Base-by-base conservation (phyloP, 352 stramenopile genomes). In the Phytopythium sindhum region DNA sequence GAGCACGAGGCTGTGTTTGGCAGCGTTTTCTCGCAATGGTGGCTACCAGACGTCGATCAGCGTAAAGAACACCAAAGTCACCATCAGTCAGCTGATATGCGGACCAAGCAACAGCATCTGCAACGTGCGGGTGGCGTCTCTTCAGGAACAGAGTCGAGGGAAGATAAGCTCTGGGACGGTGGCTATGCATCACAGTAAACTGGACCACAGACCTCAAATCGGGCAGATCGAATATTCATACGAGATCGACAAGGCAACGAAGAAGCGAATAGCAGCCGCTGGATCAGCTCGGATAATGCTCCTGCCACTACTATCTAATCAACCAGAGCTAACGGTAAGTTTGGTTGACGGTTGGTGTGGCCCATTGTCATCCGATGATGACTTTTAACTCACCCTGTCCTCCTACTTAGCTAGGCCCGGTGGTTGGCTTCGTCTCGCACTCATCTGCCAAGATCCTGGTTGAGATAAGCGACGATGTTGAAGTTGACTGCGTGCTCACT, bases 391-490 rank as follows among this genome's bases (percentile, higher is more conserved):
- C 33, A 53, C 47, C 5, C 12, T 53, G 12, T 17, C 11, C 7
- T 37, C 5, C 17, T 7, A 8, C 44, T 19, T 31, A 84, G 69
- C 37, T 88, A 19, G 79, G 77, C 23, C 79, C 79, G 23, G 57
- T 86, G 17, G 57, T 88, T 23, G 79, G 79, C 19, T 74, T 60
- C 26, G 75, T 85, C 7, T 68, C 75, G 0, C 48, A 62, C 61
- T 65, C 55, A 1, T 52, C 57, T 1, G 75, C 73, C 50, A 63
- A 60, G 33, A 69, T 87, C 39, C 57, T 87, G 29, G 55, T 89
- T 26, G 80, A 86, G 63, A 72, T 69, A 19, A 70, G 80, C 35
- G 59, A 55, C 42, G 77, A 82, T 41, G 61, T 59, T 5, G 61
- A 80, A 15, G 33, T 86, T 21, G 26, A 56, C 39, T 86, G 79